Conservation (phyloP, 2,329 filamentous ascomycete genomes). For the Albifimbria verrucaria region DNA sequence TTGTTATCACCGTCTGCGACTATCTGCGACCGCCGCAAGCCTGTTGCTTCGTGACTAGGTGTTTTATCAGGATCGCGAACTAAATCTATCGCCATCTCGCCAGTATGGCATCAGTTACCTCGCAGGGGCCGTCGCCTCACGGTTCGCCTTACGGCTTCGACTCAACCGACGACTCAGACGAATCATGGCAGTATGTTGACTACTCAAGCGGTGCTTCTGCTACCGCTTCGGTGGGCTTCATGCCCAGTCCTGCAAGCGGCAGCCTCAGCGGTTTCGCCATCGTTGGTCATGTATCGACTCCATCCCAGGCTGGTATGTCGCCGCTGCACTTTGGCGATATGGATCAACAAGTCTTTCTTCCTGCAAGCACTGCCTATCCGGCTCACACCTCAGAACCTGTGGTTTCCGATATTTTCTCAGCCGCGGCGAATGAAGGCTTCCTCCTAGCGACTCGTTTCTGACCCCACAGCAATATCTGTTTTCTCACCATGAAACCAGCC, state of each 20-base stretch:
- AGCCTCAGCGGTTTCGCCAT: slow-evolving; percentile 50
- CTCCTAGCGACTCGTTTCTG: slow-evolving; percentile 28
- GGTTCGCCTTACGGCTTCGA: slow-evolving; percentile 37
- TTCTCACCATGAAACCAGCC: slow-evolving; percentile 22
- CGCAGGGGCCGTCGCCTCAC: slow-evolving; percentile 34
- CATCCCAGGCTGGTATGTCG: slow-evolving; percentile 32
- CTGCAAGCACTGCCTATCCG: slow-evolving; percentile 29
- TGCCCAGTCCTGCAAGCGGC: slow-evolving; percentile 47
- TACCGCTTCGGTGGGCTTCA: slow-evolving; percentile 39
- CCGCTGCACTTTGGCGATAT: slow-evolving; percentile 38
- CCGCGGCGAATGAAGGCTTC: slow-evolving; percentile 27
- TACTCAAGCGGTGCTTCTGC: slow-evolving; percentile 30
- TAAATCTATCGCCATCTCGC: no score
- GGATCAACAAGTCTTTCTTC: slow-evolving; percentile 31
- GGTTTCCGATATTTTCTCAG: slow-evolving; percentile 25
- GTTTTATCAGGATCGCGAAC: no score
- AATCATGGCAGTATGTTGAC: slow-evolving; percentile 43
- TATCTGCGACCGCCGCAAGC: no score
- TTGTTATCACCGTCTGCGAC: no score
- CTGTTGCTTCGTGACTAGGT: no score
- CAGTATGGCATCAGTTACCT: slow-evolving; percentile 36
- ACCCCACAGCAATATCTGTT: slow-evolving; percentile 38
- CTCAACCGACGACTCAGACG: slow-evolving; percentile 35
- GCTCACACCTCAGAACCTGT: slow-evolving; percentile 13
- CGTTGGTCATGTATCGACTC: slow-evolving; percentile 33